Percentiles rank a stretch among this genome's conserved stretches.
Evolutionary conservation across 2,329 filamentous ascomycete genomes (phyloP).

Genomic region (Cladorrhinum sp.): DNA sequence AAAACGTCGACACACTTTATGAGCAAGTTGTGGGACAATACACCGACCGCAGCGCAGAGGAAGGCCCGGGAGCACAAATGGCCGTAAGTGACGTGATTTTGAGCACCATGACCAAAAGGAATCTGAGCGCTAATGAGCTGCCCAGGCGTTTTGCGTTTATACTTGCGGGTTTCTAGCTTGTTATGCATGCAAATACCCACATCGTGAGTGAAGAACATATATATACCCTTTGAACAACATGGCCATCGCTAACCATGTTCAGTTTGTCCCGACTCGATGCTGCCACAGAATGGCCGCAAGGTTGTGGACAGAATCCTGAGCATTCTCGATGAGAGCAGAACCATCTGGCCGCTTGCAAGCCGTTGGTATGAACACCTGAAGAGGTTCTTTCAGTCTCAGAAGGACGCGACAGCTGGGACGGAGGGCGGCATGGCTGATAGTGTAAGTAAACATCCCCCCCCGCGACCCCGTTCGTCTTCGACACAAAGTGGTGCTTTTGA

Average conservation of each 20-base stretch:
- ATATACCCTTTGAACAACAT: no score
- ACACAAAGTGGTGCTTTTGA: neutral
- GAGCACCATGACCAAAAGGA: neutral
- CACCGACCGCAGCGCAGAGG: conserved; percentile 42
- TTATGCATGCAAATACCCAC: conserved; percentile 51
- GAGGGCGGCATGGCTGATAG: conserved; percentile 52
- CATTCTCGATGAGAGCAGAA: conserved; percentile 47
- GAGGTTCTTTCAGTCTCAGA: conserved; percentile 45
- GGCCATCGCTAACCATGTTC: no score
- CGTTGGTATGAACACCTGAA: conserved; percentile 51
- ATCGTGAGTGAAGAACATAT: conserved; percentile 43
- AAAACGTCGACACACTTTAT: conserved; percentile 46
- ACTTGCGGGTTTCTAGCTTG: conserved; percentile 52
- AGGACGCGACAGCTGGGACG: conserved; percentile 36
- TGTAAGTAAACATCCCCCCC: conserved; percentile 31
- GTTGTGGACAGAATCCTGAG: conserved; percentile 46
- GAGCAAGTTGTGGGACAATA: conserved; percentile 53
- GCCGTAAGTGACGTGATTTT: conserved; percentile 34
- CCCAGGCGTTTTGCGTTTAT: conserved; percentile 49
- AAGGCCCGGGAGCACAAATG: conserved; percentile 53
- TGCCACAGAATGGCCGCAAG: conserved; percentile 40
- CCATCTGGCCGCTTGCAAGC: conserved; percentile 52
- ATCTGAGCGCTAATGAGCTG: conserved; percentile 6
- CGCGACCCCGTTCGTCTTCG: neutral
- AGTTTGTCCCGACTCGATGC: conserved; percentile 43